These are phyloP conservation scores for Saraca asoca DNA, from an alignment of 331 rosid genomes.

Conservation along the genomic window DNA sequence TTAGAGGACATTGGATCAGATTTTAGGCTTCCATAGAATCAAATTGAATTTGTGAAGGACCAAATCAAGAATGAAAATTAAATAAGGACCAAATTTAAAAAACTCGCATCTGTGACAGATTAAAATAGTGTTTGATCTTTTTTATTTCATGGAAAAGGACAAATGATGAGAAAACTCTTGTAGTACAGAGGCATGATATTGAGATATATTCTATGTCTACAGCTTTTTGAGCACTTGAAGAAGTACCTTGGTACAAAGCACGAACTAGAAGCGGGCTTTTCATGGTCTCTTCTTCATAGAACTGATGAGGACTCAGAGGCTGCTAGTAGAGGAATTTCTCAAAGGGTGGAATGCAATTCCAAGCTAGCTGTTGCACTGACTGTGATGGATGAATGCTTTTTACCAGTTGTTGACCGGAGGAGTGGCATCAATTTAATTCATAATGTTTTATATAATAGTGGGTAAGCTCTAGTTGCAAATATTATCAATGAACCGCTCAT, in stretches of 20 bases:
- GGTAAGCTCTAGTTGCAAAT: constrained; percentile 59
- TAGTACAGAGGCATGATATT: constrained; percentile 25
- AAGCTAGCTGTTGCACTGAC: constrained; percentile 92
- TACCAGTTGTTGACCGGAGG: constrained; percentile 93
- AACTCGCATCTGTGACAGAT: no score
- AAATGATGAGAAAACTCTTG: constrained; percentile 16
- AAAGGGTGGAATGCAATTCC: constrained; percentile 80
- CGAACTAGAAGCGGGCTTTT: constrained; percentile 88
- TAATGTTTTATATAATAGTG: constrained; percentile 76
- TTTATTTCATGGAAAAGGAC: constrained; percentile 5
- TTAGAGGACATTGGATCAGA: no score
- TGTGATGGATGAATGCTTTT: constrained; percentile 96
- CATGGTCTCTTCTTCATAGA: constrained; percentile 88
- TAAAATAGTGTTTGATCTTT: no score
- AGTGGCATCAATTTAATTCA: constrained; percentile 90
- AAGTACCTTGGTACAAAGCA: constrained; percentile 81
- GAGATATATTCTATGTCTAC: constrained; percentile 41
- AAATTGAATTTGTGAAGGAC: no score
- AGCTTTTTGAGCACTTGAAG: constrained; percentile 91
- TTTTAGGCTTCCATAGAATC: no score
- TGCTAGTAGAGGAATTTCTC: constrained; percentile 67
- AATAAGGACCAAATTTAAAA: no score
- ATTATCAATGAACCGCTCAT: constrained; percentile 3
- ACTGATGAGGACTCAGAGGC: constrained; percentile 68
- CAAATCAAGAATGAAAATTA: no score